Conservation (phyloP, 2,329 filamentous ascomycete species). For the Arthrobotrys entomopaga region DNA sequence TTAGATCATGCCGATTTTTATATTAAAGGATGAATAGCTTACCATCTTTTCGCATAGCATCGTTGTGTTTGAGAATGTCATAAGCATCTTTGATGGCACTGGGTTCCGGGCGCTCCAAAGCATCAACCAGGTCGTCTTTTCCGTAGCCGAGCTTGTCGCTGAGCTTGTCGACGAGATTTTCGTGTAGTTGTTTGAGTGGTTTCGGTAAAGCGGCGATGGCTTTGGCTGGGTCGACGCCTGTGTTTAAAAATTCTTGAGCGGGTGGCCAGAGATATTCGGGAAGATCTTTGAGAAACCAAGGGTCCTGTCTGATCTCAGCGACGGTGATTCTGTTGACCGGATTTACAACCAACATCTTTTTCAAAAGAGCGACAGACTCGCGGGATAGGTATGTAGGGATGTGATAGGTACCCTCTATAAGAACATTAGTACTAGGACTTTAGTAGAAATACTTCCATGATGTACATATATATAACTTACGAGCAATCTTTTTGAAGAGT, state of each 20-base stretch:
- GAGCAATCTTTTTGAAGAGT: constrained; percentile 96
- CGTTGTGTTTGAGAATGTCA: constrained; percentile 96
- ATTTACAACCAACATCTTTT: constrained; percentile 93
- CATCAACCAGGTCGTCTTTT: constrained; percentile 93
- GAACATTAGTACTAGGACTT: constrained; percentile 39
- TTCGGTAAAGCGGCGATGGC: constrained; percentile 71
- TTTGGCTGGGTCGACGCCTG: constrained; percentile 91
- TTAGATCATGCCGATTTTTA: background rate
- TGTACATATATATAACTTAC: constrained; percentile 62
- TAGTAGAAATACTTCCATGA: too few relatives aligned
- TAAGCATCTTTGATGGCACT: constrained; percentile 99
- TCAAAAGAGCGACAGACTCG: constrained; percentile 83
- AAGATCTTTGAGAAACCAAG: constrained; percentile 91
- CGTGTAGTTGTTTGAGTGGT: constrained; percentile 88
- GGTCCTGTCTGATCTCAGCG: constrained; percentile 88
- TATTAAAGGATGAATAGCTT: constrained; percentile 64
- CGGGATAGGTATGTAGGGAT: constrained; percentile 90
- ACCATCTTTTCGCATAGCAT: constrained; percentile 95
- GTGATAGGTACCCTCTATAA: constrained; percentile 77
- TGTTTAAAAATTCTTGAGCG: constrained; percentile 90
- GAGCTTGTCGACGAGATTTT: constrained; percentile 92
- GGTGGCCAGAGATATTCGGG: constrained; percentile 87
- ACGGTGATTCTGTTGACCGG: constrained; percentile 94
- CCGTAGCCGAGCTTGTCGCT: constrained; percentile 98
- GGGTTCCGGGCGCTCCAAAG: constrained; percentile 87